These are phyloP conservation scores for Gloeophyllum trabeum DNA, from an alignment of 768 basidiomycete genomes.

Conservation along the genomic window DNA sequence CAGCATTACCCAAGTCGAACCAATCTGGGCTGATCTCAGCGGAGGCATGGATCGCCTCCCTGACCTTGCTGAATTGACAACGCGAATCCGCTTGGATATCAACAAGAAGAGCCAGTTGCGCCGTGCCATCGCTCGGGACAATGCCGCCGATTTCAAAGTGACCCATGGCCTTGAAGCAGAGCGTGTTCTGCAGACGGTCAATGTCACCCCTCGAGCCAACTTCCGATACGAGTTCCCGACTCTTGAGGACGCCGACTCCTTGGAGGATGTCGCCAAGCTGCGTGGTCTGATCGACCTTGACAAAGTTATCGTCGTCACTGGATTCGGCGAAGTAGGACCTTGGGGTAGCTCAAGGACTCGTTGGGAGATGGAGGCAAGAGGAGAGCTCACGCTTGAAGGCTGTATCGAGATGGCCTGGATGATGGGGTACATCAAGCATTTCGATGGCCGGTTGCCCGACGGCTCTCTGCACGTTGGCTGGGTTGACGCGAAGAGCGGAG, in stretches of 20 bases:
- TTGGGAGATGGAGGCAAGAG: slow-evolving; percentile 99
- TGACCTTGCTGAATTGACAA: slow-evolving; percentile 87
- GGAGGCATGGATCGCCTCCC: slow-evolving; percentile 97
- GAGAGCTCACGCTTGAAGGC: slow-evolving; percentile 95
- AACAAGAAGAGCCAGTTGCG: slow-evolving; percentile 87
- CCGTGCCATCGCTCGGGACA: slow-evolving; percentile 88
- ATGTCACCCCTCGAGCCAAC: slow-evolving; percentile 94
- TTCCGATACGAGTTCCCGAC: slow-evolving; percentile 92
- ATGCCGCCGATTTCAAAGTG: slow-evolving; percentile 90
- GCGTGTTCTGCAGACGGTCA: slow-evolving; percentile 82
- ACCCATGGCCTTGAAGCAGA: slow-evolving; percentile 88
- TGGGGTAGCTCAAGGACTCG: slow-evolving; percentile 98
- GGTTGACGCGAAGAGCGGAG: slow-evolving; percentile 89
- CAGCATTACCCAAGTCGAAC: slow-evolving; percentile 98
- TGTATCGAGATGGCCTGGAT: slow-evolving; percentile 99
- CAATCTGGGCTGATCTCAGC: slow-evolving; percentile 98
- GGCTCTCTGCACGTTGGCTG: slow-evolving; percentile 93
- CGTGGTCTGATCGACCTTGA: slow-evolving; percentile 90
- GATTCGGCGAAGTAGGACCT: slow-evolving; percentile 94
- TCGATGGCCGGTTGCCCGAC: slow-evolving; percentile 91
- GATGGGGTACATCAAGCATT: slow-evolving; percentile 98
- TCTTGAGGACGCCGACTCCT: slow-evolving; percentile 59
- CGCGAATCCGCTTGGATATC: slow-evolving; percentile 71
- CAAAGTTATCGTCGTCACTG: slow-evolving; percentile 91
- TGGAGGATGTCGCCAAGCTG: slow-evolving; percentile 67